Conservation (phyloP, 2,329 filamentous ascomycete species). For the Penicillium paneum region DNA sequence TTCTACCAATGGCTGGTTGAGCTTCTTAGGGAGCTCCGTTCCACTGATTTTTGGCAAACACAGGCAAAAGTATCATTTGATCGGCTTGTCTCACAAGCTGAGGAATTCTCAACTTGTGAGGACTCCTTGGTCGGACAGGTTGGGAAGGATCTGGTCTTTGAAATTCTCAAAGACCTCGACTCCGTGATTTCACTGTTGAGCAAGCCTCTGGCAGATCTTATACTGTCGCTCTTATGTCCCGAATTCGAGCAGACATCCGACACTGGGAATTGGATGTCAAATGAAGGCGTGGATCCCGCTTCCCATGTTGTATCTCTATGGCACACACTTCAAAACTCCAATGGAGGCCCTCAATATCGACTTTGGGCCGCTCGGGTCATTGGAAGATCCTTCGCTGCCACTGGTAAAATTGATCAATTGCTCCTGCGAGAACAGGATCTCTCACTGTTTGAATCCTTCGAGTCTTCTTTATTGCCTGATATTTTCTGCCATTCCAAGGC, state of each 20-base stretch:
- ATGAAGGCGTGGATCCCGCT: conserved; percentile 62
- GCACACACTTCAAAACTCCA: conserved; percentile 67
- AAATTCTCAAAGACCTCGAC: conserved; percentile 71
- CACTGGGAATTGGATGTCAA: conserved; percentile 64
- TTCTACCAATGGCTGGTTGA: conserved; percentile 78
- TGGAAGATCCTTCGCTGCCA: conserved; percentile 77
- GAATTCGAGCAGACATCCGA: conserved; percentile 65
- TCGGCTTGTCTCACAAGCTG: conserved; percentile 66
- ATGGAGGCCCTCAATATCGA: conserved; percentile 66
- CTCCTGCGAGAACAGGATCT: conserved; percentile 44
- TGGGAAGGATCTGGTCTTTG: conserved; percentile 77
- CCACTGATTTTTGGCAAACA: conserved; percentile 49
- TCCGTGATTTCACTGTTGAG: conserved; percentile 64
- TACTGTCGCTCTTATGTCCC: conserved; percentile 59
- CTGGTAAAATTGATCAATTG: conserved; percentile 58
- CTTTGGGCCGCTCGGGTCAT: conserved; percentile 83
- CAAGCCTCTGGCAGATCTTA: conserved; percentile 56
- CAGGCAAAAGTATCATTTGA: conserved; percentile 58
- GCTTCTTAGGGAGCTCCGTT: conserved; percentile 64
- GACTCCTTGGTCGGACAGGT: conserved; percentile 66
- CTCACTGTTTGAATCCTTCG: conserved; percentile 20
- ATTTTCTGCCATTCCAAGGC: conserved; percentile 53
- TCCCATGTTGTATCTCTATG: conserved; percentile 66
- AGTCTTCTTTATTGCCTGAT: conserved; percentile 8
- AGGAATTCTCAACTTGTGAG: conserved; percentile 63